phyloP scores from a whole-genome alignment of 2,329 filamentous ascomycete species.

The Ophiosphaerella narmari region DNA sequence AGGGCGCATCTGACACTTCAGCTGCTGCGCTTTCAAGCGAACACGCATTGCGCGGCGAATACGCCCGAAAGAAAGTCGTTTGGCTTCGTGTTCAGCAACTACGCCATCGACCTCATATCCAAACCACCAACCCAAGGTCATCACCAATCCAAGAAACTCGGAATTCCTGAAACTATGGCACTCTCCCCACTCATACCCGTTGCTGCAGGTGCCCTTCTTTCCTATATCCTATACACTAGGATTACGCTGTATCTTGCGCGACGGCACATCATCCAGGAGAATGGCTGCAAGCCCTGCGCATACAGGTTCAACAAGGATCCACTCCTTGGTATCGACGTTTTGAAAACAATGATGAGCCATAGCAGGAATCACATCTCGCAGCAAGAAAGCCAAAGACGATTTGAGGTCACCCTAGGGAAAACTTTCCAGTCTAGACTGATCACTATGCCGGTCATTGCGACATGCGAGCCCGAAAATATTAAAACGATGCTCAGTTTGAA shows the following conservation, averaged over 20 bases:
- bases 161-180: conserved; percentile 19
- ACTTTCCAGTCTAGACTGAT: conserved; percentile 50
- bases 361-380: conserved; percentile 35
- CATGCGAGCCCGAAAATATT: conserved; percentile 54
- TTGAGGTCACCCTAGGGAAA: conserved; percentile 27
- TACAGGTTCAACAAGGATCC: conserved; percentile 59
- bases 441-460: conserved; percentile 43
- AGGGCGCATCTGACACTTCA: not conserved
- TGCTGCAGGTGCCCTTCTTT: conserved; percentile 35
- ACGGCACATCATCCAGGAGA: conserved; percentile 44
- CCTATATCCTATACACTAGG: conserved; percentile 42
- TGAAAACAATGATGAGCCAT: conserved; percentile 48
- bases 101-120: not conserved
- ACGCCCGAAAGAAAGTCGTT: not conserved
- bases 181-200: conserved; percentile 34
- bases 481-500: conserved; percentile 52
- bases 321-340: conserved; percentile 58
- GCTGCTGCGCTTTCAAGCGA: not conserved
- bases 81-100: not conserved
- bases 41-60: not conserved
- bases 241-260: conserved; percentile 44
- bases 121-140: not conserved
- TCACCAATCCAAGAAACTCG: not conserved
- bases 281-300: conserved; percentile 55
- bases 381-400: conserved; percentile 27